Evolutionary conservation across 2,329 filamentous ascomycete genomes (phyloP).

Genomic region (Fusarium albidum): DNA sequence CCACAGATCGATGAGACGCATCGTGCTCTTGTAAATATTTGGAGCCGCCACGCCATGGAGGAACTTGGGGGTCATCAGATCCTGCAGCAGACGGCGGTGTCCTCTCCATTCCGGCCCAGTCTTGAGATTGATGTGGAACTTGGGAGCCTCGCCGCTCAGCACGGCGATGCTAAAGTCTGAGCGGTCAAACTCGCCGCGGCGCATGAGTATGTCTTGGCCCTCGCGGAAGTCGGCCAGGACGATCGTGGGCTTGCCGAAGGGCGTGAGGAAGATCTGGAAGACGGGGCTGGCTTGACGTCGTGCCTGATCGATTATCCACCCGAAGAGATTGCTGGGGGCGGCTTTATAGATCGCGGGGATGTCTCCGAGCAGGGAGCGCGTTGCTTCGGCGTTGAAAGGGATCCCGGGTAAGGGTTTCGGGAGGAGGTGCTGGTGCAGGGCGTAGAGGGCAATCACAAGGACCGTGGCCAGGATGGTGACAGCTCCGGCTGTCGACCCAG

Average conservation of each 20-base stretch:
- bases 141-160: conserved; percentile 44
- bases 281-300: conserved; percentile 50
- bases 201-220: conserved; percentile 53
- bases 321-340: conserved; percentile 3
- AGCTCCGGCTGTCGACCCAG: too few species aligned
- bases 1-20: conserved; percentile 47
- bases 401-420: conserved; percentile 56
- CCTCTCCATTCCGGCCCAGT: conserved; percentile 44
- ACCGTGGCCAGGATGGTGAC: too few species aligned
- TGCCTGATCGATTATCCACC: conserved; percentile 41
- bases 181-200: conserved; percentile 55
- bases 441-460: background rate
- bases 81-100: conserved; percentile 47
- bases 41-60: conserved; percentile 45
- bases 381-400: conserved; percentile 51
- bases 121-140: conserved; percentile 45
- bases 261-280: conserved; percentile 56
- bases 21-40: conserved; percentile 44
- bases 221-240: conserved; percentile 52
- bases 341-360: conserved; percentile 38
- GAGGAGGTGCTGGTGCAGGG: conserved; percentile 35
- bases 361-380: conserved; percentile 51
- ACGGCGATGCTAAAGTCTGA: conserved; percentile 45
- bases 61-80: conserved; percentile 50
- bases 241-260: conserved; percentile 52